A percentile compares a stretch with the other conserved stretches of the same genome.
phyloP scores from a whole-genome alignment of 169 alveolate species.

The Plasmodium sp. region DNA sequence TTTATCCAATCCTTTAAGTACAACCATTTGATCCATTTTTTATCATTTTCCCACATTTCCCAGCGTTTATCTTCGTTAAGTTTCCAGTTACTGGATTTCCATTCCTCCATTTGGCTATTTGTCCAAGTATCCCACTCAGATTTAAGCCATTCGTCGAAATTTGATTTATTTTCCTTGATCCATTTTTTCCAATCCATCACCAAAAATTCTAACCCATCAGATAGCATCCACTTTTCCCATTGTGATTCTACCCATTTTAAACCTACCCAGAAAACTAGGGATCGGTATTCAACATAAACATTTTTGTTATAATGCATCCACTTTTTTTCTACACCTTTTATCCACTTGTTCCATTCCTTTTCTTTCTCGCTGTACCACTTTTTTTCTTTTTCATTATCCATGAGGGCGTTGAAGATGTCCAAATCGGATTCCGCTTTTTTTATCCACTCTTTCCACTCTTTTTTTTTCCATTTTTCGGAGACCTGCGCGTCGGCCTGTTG shows the following conservation, averaged over 20 bases:
- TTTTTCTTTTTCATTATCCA: not conserved
- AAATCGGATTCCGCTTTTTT: not conserved
- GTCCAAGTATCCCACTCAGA: not conserved
- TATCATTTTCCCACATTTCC: too few species aligned
- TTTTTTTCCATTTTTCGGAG: not conserved
- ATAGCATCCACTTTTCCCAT: not conserved
- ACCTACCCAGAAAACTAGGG: not conserved
- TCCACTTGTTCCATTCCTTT: not conserved
- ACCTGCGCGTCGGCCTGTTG: not conserved
- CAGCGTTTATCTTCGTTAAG: not conserved
- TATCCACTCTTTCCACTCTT: not conserved
- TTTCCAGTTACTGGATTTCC: not conserved
- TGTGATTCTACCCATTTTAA: not conserved
- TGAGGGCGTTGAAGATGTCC: not conserved
- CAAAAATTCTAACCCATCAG: not conserved
- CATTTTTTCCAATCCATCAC: not conserved
- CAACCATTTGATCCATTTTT: not conserved
- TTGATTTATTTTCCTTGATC: not conserved
- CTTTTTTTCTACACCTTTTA: not conserved
- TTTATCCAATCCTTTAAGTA: not conserved
- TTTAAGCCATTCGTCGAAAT: not conserved
- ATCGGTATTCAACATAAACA: slow-evolving; percentile 3
- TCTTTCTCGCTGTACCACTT: not conserved
- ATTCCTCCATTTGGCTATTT: not conserved
- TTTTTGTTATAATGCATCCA: not conserved